These are phyloP conservation scores for Solanum dulcamara DNA, from an alignment of 257 asterid genomes.

Conservation along the genomic window DNA sequence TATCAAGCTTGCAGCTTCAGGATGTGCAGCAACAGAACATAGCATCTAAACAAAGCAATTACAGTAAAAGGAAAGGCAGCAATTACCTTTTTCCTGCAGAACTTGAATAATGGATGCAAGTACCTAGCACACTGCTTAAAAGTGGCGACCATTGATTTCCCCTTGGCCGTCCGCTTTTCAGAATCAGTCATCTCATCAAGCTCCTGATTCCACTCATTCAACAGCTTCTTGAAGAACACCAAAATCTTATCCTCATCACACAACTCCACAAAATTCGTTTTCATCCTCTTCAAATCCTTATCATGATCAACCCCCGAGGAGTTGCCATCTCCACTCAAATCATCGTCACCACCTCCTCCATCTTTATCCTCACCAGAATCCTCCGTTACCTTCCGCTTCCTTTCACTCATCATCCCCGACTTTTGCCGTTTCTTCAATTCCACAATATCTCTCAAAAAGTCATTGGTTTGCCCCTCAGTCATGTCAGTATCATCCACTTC, in stretches of 20 bases:
- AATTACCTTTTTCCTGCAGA: constrained; percentile 88
- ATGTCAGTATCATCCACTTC: constrained; percentile 86
- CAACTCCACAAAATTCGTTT: constrained; percentile 57
- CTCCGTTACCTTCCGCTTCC: constrained; percentile 66
- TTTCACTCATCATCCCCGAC: constrained; percentile 62
- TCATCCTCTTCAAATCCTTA: constrained; percentile 83
- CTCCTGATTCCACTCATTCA: constrained; percentile 93
- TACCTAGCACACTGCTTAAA: constrained; percentile 95
- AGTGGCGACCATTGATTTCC: constrained; percentile 90
- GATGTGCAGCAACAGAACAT: neutral
- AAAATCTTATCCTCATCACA: constrained; percentile 94
- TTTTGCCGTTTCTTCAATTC: constrained; percentile 91
- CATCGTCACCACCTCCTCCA: constrained; percentile 74
- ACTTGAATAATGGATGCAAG: constrained; percentile 79
- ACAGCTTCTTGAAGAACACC: constrained; percentile 84
- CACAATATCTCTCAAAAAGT: constrained; percentile 74
- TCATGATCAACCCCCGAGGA: constrained; percentile 65
- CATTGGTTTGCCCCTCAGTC: constrained; percentile 98
- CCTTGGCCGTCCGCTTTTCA: constrained; percentile 93
- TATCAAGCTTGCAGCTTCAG: neutral
- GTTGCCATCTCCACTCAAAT: constrained; percentile 65
- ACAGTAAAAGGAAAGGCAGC: neutral
- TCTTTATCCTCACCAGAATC: constrained; percentile 72
- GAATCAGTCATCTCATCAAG: constrained; percentile 71
- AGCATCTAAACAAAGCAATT: neutral